phyloP scores from a whole-genome alignment of 345 rosid species.

The Jatropha curcas region DNA sequence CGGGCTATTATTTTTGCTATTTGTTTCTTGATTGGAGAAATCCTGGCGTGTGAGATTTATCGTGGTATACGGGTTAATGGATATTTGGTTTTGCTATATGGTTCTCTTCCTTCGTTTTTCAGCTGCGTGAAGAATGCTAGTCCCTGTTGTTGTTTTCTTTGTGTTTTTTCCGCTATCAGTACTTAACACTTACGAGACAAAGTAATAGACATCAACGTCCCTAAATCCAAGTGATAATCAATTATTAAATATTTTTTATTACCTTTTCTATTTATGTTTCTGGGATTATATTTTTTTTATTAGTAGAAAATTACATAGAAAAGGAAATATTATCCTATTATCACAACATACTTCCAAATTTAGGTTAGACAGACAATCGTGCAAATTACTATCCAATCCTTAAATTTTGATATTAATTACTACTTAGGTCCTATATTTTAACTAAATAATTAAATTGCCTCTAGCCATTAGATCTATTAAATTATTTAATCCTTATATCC shows the following conservation, averaged over 20 bases:
- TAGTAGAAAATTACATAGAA: too few relatives aligned
- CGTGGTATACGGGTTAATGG: neutral
- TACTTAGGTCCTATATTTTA: too few relatives aligned
- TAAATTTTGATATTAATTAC: too few relatives aligned
- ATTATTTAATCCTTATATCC: too few relatives aligned
- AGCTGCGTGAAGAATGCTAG: constrained; percentile 7
- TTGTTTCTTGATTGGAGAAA: constrained; percentile 1
- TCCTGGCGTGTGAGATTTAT: constrained; percentile 2
- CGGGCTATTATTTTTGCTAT: neutral
- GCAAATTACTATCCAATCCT: too few relatives aligned
- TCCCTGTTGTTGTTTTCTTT: neutral
- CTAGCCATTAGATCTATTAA: too few relatives aligned
- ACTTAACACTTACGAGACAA: neutral
- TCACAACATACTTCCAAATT: neutral
- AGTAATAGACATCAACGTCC: neutral
- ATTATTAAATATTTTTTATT: neutral
- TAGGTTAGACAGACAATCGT: neutral
- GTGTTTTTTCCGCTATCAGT: neutral
- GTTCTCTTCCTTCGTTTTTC: neutral
- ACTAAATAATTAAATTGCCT: too few relatives aligned
- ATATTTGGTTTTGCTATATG: neutral
- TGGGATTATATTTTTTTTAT: neutral
- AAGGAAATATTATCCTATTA: too few relatives aligned
- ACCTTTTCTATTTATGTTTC: too few relatives aligned
- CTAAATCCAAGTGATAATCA: neutral